phyloP scores from a whole-genome alignment of 257 asterid species.

The Primulina tabacum region DNA sequence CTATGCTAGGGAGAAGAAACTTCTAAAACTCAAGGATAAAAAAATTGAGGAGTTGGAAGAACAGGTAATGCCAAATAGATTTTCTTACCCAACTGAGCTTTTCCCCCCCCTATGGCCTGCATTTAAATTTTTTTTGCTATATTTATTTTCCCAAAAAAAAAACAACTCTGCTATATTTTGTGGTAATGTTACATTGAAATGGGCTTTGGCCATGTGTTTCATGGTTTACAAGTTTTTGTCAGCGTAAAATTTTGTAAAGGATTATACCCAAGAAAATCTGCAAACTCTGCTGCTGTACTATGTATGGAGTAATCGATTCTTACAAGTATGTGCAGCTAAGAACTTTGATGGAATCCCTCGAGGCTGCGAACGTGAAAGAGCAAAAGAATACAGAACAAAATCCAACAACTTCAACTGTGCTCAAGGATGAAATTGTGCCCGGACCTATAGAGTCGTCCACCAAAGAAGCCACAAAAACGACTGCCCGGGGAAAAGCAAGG shows the following conservation, averaged over 20 bases:
- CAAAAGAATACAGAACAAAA: not conserved
- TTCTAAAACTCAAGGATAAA: conserved; percentile 44
- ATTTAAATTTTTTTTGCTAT: not conserved
- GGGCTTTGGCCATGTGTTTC: not conserved
- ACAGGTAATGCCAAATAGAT: conserved; percentile 41
- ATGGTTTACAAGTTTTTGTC: not conserved
- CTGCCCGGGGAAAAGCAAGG: not conserved
- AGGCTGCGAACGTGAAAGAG: not conserved
- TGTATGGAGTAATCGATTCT: not conserved
- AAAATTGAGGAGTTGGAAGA: conserved; percentile 74
- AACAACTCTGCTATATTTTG: no score
- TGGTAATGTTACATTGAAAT: not conserved
- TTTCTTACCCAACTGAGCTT: no score
- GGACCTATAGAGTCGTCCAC: not conserved
- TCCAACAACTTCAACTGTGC: not conserved
- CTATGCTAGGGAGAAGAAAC: conserved; percentile 53
- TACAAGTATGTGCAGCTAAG: not conserved
- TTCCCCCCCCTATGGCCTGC: not conserved
- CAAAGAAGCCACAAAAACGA: not conserved
- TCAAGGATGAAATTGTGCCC: not conserved
- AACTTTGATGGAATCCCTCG: not conserved
- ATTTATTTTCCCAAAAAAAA: no score
- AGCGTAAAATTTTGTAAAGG: not conserved
- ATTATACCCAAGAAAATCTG: not conserved
- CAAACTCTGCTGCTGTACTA: not conserved